Conservation (phyloP, 1,284 basidiomycete genomes). For the Naganishia sp. region DNA sequence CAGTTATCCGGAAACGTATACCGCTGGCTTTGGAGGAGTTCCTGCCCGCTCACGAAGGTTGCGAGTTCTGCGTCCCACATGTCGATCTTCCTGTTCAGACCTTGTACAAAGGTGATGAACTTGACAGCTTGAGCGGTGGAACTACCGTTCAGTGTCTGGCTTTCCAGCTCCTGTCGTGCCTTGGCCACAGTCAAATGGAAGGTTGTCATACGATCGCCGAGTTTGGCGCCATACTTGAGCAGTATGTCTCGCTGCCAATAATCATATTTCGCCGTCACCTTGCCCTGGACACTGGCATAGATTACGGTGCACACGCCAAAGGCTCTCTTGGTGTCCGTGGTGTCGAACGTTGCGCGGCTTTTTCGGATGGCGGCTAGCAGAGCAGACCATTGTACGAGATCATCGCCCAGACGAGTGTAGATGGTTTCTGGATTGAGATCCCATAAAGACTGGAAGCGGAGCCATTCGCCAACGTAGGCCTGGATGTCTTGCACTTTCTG, state of each 20-base stretch:
- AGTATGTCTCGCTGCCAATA: conserved; percentile 95
- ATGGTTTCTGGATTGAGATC: conserved; percentile 96
- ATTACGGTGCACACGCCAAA: conserved; percentile 94
- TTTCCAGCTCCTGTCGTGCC: conserved; percentile 90
- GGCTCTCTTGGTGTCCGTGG: conserved; percentile 84
- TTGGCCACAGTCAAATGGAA: conserved; percentile 90
- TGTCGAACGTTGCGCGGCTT: conserved; percentile 93
- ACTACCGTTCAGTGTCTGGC: conserved; percentile 68
- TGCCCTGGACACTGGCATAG: conserved; percentile 95
- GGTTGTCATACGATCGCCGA: conserved; percentile 93
- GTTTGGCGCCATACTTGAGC: conserved; percentile 84
- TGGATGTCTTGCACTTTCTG: conserved; percentile 80
- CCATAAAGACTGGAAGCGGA: conserved; percentile 98
- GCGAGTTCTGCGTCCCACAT: conserved; percentile 97
- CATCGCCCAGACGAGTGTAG: conserved; percentile 90
- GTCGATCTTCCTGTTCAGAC: conserved; percentile 94
- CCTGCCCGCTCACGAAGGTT: conserved; percentile 89
- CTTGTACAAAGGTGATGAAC: conserved; percentile 99
- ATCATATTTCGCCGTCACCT: conserved; percentile 98
- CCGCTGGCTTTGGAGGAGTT: conserved; percentile 93
- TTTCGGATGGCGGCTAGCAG: conserved; percentile 95
- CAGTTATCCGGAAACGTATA: conserved; percentile 97
- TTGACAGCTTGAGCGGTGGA: conserved; percentile 94
- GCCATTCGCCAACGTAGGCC: conserved; percentile 94
- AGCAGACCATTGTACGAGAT: conserved; percentile 89